Evolutionary conservation across 108 stramenopile genomes (phyloP).

Genomic region (Mediolabrus comicus): DNA sequence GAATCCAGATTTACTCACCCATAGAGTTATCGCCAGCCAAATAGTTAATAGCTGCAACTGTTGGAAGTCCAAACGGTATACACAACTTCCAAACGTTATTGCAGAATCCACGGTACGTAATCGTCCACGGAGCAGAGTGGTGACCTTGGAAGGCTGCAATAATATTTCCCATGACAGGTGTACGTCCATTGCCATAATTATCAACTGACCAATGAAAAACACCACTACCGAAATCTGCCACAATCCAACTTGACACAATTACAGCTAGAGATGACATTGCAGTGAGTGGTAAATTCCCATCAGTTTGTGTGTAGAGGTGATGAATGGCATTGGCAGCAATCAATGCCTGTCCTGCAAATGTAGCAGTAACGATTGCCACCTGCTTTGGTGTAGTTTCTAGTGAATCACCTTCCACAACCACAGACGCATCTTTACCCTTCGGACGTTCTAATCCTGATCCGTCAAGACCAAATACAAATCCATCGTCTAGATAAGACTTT

Average conservation of each 20-base stretch:
- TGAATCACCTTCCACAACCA: slow-evolving; percentile 80
- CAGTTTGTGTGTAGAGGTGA: slow-evolving; percentile 24
- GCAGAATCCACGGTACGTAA: slow-evolving; percentile 86
- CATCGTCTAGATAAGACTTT: slow-evolving; percentile 68
- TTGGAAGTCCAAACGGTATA: slow-evolving; percentile 73
- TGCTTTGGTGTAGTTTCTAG: slow-evolving; percentile 70
- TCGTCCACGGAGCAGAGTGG: slow-evolving; percentile 94
- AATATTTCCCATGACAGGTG: slow-evolving; percentile 90
- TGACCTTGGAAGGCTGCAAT: slow-evolving; percentile 96
- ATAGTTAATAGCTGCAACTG: slow-evolving; percentile 49
- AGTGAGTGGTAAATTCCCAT: slow-evolving; percentile 40
- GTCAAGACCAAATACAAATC: slow-evolving; percentile 81
- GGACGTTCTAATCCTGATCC: slow-evolving; percentile 80
- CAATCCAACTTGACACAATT: slow-evolving; percentile 52
- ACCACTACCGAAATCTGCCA: slow-evolving; percentile 87
- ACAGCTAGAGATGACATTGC: slow-evolving; percentile 36
- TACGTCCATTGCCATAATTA: slow-evolving; percentile 91
- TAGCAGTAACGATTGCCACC: slow-evolving; percentile 55
- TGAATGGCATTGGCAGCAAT: slow-evolving; percentile 44
- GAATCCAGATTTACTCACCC: slow-evolving; percentile 16
- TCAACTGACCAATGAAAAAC: slow-evolving; percentile 95
- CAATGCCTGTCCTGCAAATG: slow-evolving; percentile 57
- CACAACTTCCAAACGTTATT: slow-evolving; percentile 95
- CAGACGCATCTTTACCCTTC: slow-evolving; percentile 56
- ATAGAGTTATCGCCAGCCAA: slow-evolving; percentile 48